Base-by-base conservation (phyloP, 2,329 filamentous ascomycete genomes). In the Colletotrichum endophyticum region DNA sequence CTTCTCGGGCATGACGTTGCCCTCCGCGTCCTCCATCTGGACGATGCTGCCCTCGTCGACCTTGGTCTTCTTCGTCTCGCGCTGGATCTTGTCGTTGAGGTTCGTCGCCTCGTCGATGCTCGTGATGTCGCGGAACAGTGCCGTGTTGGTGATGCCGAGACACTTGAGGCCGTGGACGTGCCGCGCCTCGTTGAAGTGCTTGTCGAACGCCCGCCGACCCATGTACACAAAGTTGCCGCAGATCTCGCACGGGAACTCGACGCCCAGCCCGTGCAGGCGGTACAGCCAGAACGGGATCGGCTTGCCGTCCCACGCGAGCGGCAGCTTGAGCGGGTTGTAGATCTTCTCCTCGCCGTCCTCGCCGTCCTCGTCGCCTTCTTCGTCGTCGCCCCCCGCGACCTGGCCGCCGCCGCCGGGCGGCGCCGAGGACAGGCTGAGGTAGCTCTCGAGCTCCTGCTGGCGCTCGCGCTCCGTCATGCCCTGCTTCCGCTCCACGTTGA, bases 211-310 rank as follows among this genome's bases (percentile, higher is more conserved):
- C 66, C 97, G 92, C 28, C 97, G 91, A 19, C 97, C 97, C 94
- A 98, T 98, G 87, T 99, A 99, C n/a, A 98, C 96, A 82, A 96
- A 98, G 85, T 99, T 99, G 72, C 97, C 97, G 83, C 97, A 99
- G 73, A 99, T 95, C 84, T 99, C 96, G 88, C 97, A 99, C 1
- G 94, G 91, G 80, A 98, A 98, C 81, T 99, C 97, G 15, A 98
- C 96, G 11, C 97, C 97, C 30, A 99, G 88, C 2, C 97, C 97
- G 83, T 99, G 97, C 19, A 99, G 90, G 80, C 98, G 97, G 89
- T 99, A 99, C 19, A 99, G 91, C 97, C 97, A 99, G 88, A 97
- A 99, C 0, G 98, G 97, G 81, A 99, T 99, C 0, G 98, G 97
- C 83, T 99, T 99, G 80, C 98, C 97, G 80, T 99, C 97, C 98